Base-by-base conservation (phyloP, 169 alveolate genomes). In the Cryptosporidium andersoni region DNA sequence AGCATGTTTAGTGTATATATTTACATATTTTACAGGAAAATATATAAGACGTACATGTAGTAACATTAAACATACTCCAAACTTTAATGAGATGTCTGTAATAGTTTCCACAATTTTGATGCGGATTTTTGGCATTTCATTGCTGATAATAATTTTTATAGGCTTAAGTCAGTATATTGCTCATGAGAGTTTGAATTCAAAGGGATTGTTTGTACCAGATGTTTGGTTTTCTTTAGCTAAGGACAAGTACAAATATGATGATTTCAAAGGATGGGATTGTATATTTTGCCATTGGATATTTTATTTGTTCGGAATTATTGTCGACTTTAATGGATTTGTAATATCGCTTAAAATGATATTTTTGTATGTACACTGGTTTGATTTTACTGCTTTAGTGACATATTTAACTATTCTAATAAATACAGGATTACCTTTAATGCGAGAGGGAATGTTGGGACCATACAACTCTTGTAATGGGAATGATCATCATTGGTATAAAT, bases 171-270 rank as follows among this genome's bases (percentile, higher is more conserved):
- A 74, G 40, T 56, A 74, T n/a, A 60, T 74, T 8, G 85, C 85
- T 16, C 85, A 74, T 49, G 85, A 74, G 51, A 74, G 85, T 25
- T 74, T 74, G 34, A 56, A 56, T 42, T 58, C 85, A 43, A 74
- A 74, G n/a, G 85, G 85, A n/a, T 36, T 74, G 2, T 45, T 74
- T 42, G 85, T 74, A 39, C 85, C 85, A 56, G 85, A 74, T 74
- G 55, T 74, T 16, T 74, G 85, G 85, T 74, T 74, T 45, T 74
- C 85, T 2, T 14, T 74, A 6, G 74, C 85, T n/a, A 74, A 74
- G 16, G 85, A 74, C 45, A 74, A 74, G 47, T 74, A 56, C 34
- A 74, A 74, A 45, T 74, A 74, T 74, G 85, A 74, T 45, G 85
- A 74, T 43, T 74, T 58, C 47, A 74, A 74, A 34, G 85, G 85